Evolutionary conservation across 306 rosid species (phyloP).

Genomic region (Rubus parviflorus): DNA sequence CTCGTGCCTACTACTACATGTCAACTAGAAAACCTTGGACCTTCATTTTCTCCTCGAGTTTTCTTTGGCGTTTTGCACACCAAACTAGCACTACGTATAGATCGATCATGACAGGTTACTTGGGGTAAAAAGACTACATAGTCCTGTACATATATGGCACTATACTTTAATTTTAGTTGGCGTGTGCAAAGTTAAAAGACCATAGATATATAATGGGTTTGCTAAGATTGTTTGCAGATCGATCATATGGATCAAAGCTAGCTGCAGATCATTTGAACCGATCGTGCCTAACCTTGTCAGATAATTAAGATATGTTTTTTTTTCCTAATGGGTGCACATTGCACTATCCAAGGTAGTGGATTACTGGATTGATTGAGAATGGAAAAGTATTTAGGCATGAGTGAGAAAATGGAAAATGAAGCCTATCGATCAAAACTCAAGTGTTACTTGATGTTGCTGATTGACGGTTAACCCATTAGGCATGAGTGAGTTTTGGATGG

Average conservation of each 20-base stretch:
- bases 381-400: not conserved
- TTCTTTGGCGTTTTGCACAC: too few relatives aligned
- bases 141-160: too few relatives aligned
- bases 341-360: not conserved
- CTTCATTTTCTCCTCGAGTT: too few relatives aligned
- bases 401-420: not conserved
- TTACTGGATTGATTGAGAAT: not conserved
- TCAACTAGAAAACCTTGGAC: too few relatives aligned
- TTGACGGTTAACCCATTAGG: not conserved
- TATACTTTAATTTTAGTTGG: too few relatives aligned
- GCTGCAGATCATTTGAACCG: not conserved
- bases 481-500: too few relatives aligned
- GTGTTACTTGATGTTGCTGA: not conserved
- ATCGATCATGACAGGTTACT: too few relatives aligned
- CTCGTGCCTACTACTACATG: too few relatives aligned
- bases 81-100: too few relatives aligned
- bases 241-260: not conserved
- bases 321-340: slow-evolving; percentile 2
- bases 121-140: too few relatives aligned
- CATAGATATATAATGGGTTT: not conserved
- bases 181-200: too few relatives aligned
- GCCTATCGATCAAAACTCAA: not conserved
- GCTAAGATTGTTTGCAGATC: not conserved
- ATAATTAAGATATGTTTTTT: too few relatives aligned
- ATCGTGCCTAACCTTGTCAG: not conserved